phyloP scores from a whole-genome alignment of 352 stramenopile species.

The Phytophthora pinifolia region DNA sequence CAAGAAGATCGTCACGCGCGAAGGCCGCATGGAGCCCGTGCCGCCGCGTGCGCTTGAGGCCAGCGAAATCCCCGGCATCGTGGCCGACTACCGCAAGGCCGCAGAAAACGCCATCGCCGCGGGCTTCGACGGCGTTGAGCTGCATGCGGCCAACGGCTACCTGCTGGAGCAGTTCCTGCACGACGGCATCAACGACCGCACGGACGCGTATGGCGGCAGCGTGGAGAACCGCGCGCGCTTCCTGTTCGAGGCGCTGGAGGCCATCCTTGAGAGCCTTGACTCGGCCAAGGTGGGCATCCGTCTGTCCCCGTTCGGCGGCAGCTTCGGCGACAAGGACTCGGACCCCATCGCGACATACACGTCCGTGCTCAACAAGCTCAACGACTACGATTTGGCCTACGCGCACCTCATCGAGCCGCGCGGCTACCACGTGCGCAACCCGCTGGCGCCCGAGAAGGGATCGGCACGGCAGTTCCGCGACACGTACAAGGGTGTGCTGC shows the following conservation, averaged over 20 bases:
- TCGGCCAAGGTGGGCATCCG: conserved; percentile 47
- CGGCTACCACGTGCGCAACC: conserved; percentile 42
- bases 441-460: conserved; percentile 39
- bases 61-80: conserved; percentile 67
- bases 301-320: conserved; percentile 46
- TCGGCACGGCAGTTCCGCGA: conserved; percentile 49
- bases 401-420: conserved; percentile 61
- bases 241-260: conserved; percentile 72
- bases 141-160: conserved; percentile 92
- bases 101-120: conserved; percentile 68
- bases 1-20: conserved; percentile 45
- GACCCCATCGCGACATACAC: conserved; percentile 50
- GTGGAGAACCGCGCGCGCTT: conserved; percentile 86
- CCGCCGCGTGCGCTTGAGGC: conserved; percentile 62
- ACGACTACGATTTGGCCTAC: conserved; percentile 61
- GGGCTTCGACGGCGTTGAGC: conserved; percentile 90
- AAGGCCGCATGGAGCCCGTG: conserved; percentile 43
- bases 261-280: conserved; percentile 38
- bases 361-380: conserved; percentile 55
- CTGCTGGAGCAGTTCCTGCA: conserved; percentile 92
- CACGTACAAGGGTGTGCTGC: conserved; percentile 64
- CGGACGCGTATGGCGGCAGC: conserved; percentile 85
- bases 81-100: conserved; percentile 71
- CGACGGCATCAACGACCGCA: conserved; percentile 78
- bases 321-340: conserved; percentile 50